Percentiles rank a stretch among this genome's conserved stretches.
Evolutionary conservation across 2,329 filamentous ascomycete species (phyloP).

Genomic region (Sporothrix globosa): DNA sequence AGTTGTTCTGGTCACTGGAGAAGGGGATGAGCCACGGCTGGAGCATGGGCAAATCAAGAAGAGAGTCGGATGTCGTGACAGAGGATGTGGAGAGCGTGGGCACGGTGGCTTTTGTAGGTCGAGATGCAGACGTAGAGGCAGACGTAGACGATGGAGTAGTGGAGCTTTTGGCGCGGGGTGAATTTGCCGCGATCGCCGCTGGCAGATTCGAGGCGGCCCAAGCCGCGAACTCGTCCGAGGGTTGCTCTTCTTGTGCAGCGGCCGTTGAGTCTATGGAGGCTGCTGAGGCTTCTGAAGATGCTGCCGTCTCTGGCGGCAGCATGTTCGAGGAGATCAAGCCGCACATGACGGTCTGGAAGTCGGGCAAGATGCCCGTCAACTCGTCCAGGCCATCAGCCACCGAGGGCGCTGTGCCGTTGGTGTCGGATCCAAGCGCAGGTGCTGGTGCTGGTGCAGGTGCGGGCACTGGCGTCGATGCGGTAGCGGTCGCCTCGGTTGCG

Average conservation of each 20-base stretch:
- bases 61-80: not conserved
- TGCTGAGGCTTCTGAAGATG: not conserved
- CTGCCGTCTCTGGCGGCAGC: slow-evolving; percentile 2
- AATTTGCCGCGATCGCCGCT: not conserved
- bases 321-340: not conserved
- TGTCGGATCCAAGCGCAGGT: not conserved
- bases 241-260: too few relatives aligned
- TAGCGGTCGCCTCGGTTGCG: not conserved
- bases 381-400: not conserved
- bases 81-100: not conserved
- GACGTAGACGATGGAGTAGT: not conserved
- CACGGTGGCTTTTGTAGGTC: not conserved
- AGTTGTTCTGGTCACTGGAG: slow-evolving; percentile 4
- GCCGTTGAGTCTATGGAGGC: not conserved
- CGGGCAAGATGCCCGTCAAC: not conserved
- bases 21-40: slow-evolving; percentile 26
- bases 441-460: not conserved
- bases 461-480: not conserved
- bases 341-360: slow-evolving; percentile 16
- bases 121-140: not conserved
- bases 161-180: not conserved
- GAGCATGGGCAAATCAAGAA: slow-evolving; percentile 19
- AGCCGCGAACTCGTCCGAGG: slow-evolving; percentile 5
- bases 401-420: not conserved
- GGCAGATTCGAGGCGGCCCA: slow-evolving; percentile 25